Evolutionary conservation across 2,329 filamentous ascomycete genomes (phyloP).

Genomic region (Septoria linicola): DNA sequence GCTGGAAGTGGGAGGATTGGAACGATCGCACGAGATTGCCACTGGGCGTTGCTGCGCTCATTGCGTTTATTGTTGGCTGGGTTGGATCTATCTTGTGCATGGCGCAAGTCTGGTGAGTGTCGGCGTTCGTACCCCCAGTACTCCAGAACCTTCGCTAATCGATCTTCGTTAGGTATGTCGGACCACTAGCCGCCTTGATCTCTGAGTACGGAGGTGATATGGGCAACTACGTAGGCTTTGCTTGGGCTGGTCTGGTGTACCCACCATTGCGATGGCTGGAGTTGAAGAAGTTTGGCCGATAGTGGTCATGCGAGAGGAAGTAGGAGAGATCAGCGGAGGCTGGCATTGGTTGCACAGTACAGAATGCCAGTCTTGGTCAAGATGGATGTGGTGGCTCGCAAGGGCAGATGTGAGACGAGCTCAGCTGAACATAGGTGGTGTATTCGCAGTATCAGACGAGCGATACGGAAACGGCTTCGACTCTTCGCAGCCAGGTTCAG

Average conservation of each 20-base stretch:
- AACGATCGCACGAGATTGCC: constrained; percentile 59
- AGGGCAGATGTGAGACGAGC: too few species aligned
- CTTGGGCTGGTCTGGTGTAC: constrained; percentile 59
- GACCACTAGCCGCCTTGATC: constrained; percentile 59
- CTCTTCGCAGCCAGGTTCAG: too few species aligned
- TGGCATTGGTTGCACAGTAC: too few species aligned
- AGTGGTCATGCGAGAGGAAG: too few species aligned
- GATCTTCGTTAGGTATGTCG: constrained; percentile 50
- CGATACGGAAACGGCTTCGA: too few species aligned
- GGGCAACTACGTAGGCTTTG: constrained; percentile 61
- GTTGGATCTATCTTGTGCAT: constrained; percentile 64
- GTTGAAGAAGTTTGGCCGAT: constrained; percentile 51
- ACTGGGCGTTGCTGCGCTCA: constrained; percentile 60
- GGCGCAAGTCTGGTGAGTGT: constrained; percentile 60
- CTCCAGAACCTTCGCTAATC: too few species aligned
- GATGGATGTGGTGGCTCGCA: too few species aligned
- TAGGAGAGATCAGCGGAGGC: too few species aligned
- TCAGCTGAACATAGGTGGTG: too few species aligned
- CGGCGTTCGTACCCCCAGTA: too few species aligned
- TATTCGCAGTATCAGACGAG: too few species aligned
- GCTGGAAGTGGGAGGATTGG: constrained; percentile 63
- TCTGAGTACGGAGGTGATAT: constrained; percentile 61
- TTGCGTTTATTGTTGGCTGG: constrained; percentile 65
- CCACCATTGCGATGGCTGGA: constrained; percentile 55
- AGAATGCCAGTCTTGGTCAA: too few species aligned